Base-by-base conservation (phyloP, 345 rosid genomes). In the Microthlaspi erraticum region DNA sequence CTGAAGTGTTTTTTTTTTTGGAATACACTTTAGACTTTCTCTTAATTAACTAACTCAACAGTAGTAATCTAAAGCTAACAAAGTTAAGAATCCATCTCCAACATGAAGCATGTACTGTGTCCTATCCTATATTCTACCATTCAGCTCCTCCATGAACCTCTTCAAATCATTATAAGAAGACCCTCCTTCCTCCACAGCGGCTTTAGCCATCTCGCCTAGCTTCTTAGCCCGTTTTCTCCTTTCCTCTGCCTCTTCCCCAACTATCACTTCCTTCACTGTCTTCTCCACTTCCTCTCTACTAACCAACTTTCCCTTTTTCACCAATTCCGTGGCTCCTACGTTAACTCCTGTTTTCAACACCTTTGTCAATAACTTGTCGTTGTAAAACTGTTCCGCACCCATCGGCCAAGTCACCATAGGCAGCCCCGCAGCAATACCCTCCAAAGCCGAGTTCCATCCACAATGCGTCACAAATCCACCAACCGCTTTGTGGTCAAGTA, bases 391-490 rank as follows among this genome's bases (percentile, higher is more conserved):
- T 56, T 83, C 87, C 0, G 86, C 86, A 0, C 31, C 60, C 34
- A 77, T 26, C 0, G 87, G 86, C 83, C 88, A 88, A 0, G 83
- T 78, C 7, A 86, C 83, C 86, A 86, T 78, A 0, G 90, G 85
- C 8, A 89, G 39, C 16, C 90, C 87, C 0, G 81, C 85, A 1
- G 79, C 50, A 1, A 87, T 63, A 1, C 78, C 87, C 57, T 88
- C 87, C 1, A 88, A 60, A 26, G 78, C 73, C 0, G 84, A 86
- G 78, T 88, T 88, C 91, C 87, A 84, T 1, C 88, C 84, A 0
- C 88, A 88, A 2, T 84, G 89, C 0, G 85, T 84, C 73, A 88
- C 70, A 20, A 88, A 86, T n/a, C 80, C 88, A 13, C 86, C 88
- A 0, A 80, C 60, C 0, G 86, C 81, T 61, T 66, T 72, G 58